These are phyloP conservation scores for Cyberlindnera amylophila DNA, from an alignment of 805 yeast species.

Conservation along the genomic window DNA sequence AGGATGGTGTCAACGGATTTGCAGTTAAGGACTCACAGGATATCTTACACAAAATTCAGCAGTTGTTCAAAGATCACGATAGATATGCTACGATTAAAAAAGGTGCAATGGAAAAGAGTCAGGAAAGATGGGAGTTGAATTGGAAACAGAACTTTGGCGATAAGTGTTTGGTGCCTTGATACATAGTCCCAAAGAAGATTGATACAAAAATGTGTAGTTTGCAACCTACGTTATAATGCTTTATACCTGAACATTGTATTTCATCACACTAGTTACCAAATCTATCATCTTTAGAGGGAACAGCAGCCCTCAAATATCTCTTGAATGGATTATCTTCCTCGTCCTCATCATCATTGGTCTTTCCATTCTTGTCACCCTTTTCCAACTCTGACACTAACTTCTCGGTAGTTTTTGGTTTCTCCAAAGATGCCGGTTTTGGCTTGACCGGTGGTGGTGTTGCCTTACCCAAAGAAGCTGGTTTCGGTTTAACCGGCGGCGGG, in stretches of 20 bases:
- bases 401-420: too few species aligned
- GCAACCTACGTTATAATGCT: too few species aligned
- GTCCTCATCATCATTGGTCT: conserved; percentile 15
- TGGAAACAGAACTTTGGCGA: conserved; percentile 43
- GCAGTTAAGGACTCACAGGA: conserved; percentile 42
- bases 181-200: not conserved
- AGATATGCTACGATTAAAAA: conserved; percentile 41
- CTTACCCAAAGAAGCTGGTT: too few species aligned
- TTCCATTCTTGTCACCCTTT: too few species aligned
- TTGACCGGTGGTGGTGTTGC: too few species aligned
- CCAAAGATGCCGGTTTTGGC: too few species aligned
- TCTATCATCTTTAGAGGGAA: conserved; percentile 34
- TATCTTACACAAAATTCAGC: conserved; percentile 40
- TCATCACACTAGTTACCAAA: conserved; percentile 24
- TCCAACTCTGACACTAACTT: too few species aligned
- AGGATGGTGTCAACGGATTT: conserved; percentile 66
- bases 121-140: conserved; percentile 66
- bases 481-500: too few species aligned
- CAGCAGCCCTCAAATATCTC: conserved; percentile 35
- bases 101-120: conserved; percentile 76
- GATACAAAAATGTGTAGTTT: too few species aligned
- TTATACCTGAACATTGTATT: too few species aligned
- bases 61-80: conserved; percentile 31
- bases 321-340: conserved; percentile 34
- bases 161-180: not conserved